Evolutionary conservation across 352 stramenopile species (phyloP).

Genomic region (Phytophthora europaea): DNA sequence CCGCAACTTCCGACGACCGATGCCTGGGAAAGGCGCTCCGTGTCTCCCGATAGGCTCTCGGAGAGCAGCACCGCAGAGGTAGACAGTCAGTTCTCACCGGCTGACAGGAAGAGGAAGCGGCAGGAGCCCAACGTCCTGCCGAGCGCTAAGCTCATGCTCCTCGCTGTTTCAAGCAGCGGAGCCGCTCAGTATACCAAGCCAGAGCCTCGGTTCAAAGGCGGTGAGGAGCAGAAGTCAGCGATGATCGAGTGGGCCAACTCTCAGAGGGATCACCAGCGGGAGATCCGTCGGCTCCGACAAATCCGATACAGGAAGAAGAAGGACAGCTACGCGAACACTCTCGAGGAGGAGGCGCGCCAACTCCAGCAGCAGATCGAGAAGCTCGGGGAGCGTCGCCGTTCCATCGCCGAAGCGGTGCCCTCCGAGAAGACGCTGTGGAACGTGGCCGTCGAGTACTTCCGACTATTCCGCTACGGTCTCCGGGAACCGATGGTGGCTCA

Average conservation of each 20-base stretch:
- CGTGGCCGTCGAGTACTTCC: constrained; percentile 36
- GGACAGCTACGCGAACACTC: constrained; percentile 8
- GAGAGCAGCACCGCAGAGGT: neutral
- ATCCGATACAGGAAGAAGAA: constrained; percentile 38
- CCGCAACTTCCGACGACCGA: neutral
- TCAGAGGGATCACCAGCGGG: constrained; percentile 16
- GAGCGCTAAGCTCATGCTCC: constrained; percentile 19
- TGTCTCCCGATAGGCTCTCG: neutral
- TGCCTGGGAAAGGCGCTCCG: neutral
- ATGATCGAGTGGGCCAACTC: constrained; percentile 17
- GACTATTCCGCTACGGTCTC: constrained; percentile 29
- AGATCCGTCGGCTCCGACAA: constrained; percentile 26
- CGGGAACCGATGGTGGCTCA: neutral
- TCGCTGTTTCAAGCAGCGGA: constrained; percentile 11
- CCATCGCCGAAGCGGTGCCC: constrained; percentile 7
- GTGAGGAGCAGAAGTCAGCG: constrained; percentile 2
- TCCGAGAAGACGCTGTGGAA: constrained; percentile 27
- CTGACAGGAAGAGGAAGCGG: constrained; percentile 15
- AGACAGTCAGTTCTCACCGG: constrained; percentile 1
- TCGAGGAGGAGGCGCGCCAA: constrained; percentile 2
- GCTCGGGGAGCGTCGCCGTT: constrained; percentile 19
- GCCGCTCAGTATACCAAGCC: neutral
- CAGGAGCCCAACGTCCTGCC: constrained; percentile 1
- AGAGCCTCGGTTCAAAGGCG: constrained; percentile 11
- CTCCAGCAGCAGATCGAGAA: constrained; percentile 20